phyloP scores from a whole-genome alignment of 2,329 filamentous ascomycete species.

The Cryoendolithus antarcticus region DNA sequence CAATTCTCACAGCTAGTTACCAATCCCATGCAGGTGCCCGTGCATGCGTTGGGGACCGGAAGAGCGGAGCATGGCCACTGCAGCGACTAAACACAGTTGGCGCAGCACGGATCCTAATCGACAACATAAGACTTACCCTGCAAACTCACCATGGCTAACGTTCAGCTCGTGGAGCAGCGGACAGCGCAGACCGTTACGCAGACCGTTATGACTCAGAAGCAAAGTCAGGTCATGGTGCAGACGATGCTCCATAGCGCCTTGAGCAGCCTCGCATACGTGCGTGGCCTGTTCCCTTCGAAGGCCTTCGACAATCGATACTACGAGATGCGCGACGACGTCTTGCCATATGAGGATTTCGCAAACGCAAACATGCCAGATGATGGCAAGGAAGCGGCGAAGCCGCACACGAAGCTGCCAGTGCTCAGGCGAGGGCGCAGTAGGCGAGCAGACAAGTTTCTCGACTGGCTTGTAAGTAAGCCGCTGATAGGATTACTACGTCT shows the following conservation, averaged over 20 bases:
- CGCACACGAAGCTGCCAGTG: conserved; percentile 22
- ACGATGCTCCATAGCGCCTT: conserved; percentile 36
- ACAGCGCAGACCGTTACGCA: conserved; percentile 16
- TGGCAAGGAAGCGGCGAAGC: conserved; percentile 2
- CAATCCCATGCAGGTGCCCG: no score
- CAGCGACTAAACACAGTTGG: no score
- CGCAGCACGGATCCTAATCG: no score
- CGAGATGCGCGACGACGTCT: conserved; percentile 11
- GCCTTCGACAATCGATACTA: conserved; percentile 22
- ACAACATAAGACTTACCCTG: no score
- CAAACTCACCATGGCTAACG: conserved; percentile 11
- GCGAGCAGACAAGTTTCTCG: conserved; percentile 32
- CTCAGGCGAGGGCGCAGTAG: conserved; percentile 28
- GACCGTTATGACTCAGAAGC: conserved; percentile 24
- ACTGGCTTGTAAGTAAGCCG: conserved; percentile 32
- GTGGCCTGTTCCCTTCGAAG: conserved; percentile 20
- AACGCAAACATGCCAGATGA: conserved; percentile 7
- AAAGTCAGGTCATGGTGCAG: conserved; percentile 36
- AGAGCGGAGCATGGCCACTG: no score
- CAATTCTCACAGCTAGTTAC: no score
- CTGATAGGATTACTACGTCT: background rate
- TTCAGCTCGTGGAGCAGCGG: conserved; percentile 12
- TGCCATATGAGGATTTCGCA: conserved; percentile 23
- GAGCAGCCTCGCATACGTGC: conserved; percentile 21
- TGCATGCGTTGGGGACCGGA: no score